These are phyloP conservation scores for Brassica hybrid DNA, from an alignment of 441 rosid species.

Conservation along the genomic window DNA sequence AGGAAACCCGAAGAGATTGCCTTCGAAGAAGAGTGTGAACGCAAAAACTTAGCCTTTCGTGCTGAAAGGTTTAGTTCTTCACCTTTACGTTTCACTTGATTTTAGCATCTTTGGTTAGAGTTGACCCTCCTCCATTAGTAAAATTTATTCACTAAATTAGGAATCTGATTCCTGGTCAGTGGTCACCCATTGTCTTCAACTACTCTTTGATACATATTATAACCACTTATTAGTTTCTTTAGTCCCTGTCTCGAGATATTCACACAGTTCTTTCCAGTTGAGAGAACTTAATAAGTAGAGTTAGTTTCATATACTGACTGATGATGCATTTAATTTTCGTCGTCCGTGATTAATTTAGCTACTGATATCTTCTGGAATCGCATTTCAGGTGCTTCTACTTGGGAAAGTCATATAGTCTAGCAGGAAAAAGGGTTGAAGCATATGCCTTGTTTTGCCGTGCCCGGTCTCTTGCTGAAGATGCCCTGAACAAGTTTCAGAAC, in stretches of 20 bases:
- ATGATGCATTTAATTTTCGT: slow-evolving; percentile 8
- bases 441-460: slow-evolving; percentile 75
- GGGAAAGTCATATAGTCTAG: slow-evolving; percentile 88
- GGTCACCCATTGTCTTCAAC: not conserved
- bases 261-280: not conserved
- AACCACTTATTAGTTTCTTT: not conserved
- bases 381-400: slow-evolving; percentile 85
- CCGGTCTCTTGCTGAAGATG: slow-evolving; percentile 77
- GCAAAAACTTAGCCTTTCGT: too few species aligned
- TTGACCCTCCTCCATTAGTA: slow-evolving; percentile 4
- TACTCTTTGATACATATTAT: not conserved
- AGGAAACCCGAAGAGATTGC: slow-evolving; percentile 85
- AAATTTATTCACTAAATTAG: not conserved
- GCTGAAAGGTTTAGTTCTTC: too few species aligned
- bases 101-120: slow-evolving; percentile 12
- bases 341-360: slow-evolving; percentile 35
- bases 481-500: slow-evolving; percentile 57
- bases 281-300: not conserved
- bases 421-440: slow-evolving; percentile 93
- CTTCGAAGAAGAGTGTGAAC: slow-evolving; percentile 79
- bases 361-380: slow-evolving; percentile 12
- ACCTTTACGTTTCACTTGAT: slow-evolving; percentile 47
- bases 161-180: not conserved
- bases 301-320: not conserved
- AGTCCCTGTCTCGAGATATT: not conserved